Conservation (phyloP, 176 grass and related monocot species). For the Oryza brachyantha region DNA sequence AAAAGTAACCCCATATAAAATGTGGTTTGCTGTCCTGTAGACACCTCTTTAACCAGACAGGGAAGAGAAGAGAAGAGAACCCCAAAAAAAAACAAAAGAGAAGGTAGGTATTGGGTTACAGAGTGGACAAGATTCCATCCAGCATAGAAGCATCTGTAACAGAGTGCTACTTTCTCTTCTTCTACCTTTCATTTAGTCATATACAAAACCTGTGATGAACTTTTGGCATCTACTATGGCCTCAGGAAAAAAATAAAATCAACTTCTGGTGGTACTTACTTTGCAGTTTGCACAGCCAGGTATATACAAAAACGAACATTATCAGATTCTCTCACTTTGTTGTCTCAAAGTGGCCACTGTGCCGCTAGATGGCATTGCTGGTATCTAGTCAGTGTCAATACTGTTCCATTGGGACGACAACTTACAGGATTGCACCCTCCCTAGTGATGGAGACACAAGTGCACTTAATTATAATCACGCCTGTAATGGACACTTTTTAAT, state of each 20-base stretch:
- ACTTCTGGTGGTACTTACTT: too few relatives aligned
- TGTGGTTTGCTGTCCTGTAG: background rate
- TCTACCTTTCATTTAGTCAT: background rate
- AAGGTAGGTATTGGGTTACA: conserved; percentile 21
- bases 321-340: conserved; percentile 3
- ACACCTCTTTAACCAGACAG: conserved; percentile 4
- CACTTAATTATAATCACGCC: background rate
- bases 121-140: conserved; percentile 38
- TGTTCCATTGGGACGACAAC: background rate
- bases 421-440: background rate
- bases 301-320: background rate
- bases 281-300: background rate
- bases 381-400: conserved; percentile 21
- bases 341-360: background rate
- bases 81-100: background rate
- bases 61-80: background rate
- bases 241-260: too few relatives aligned
- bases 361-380: background rate
- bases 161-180: background rate
- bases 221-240: conserved; percentile 4
- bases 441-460: conserved; percentile 6
- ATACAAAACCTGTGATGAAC: conserved; percentile 21
- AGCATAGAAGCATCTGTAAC: conserved; percentile 23
- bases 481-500: background rate
- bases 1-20: background rate